Evolutionary conservation across 225 moss, liverwort and hornwort species (phyloP).

Genomic region (Physcomitrium patens): DNA sequence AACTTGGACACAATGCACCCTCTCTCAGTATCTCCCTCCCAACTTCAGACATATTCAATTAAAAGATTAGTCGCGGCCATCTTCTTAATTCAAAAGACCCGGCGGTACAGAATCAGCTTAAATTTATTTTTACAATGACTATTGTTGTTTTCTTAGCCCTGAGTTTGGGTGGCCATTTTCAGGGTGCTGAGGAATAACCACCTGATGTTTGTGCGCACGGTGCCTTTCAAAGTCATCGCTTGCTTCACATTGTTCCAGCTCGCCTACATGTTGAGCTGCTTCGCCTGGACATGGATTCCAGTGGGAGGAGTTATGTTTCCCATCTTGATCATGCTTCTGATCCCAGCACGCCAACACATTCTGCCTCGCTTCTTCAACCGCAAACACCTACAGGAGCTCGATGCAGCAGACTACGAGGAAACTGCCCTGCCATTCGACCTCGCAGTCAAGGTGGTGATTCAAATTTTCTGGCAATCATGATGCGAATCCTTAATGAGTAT

Average conservation of each 20-base stretch:
- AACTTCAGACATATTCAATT: too few relatives aligned
- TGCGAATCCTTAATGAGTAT: not conserved
- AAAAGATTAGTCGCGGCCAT: not conserved
- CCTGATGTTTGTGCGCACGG: conserved; percentile 49
- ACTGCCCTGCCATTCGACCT: conserved; percentile 38
- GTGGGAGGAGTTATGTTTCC: conserved; percentile 77
- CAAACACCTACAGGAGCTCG: conserved; percentile 58
- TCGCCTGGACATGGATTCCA: conserved; percentile 69
- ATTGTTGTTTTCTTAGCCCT: not conserved
- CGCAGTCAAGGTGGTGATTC: conserved; percentile 32
- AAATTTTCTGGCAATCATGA: not conserved
- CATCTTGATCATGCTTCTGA: conserved; percentile 60
- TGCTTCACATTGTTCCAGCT: conserved; percentile 71
- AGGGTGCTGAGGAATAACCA: conserved; percentile 57
- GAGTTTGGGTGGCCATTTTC: conserved; percentile 14
- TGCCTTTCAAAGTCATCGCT: conserved; percentile 63
- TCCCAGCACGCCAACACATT: conserved; percentile 68
- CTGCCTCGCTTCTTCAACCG: conserved; percentile 51
- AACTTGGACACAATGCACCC: too few relatives aligned
- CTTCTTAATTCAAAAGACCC: not conserved
- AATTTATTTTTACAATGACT: not conserved
- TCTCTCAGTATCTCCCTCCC: too few relatives aligned
- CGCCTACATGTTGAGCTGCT: conserved; percentile 62
- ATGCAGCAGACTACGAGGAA: conserved; percentile 70
- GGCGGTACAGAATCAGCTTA: not conserved